These are phyloP conservation scores for Wickerhamiella alocasiicola DNA, from an alignment of 805 yeast genomes.

Conservation along the genomic window DNA sequence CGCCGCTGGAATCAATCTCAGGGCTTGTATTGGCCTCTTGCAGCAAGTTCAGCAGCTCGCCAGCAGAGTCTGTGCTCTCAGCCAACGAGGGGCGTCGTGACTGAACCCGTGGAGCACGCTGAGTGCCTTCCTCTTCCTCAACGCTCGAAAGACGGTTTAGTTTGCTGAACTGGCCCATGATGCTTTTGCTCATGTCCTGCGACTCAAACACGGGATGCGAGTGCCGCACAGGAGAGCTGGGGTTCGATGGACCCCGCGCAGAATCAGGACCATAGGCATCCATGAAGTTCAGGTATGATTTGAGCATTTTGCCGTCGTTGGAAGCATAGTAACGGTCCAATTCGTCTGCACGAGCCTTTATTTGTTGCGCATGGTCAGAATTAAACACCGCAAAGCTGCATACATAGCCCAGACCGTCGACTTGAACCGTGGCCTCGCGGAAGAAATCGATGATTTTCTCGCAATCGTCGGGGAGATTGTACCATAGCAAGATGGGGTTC, in stretches of 20 bases:
- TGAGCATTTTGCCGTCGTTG: conserved; percentile 78
- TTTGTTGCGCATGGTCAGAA: conserved; percentile 41
- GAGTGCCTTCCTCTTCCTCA: conserved; percentile 12
- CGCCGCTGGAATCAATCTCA: conserved; percentile 25
- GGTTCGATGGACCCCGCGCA: not conserved
- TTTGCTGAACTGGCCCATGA: conserved; percentile 25
- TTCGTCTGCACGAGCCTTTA: conserved; percentile 26
- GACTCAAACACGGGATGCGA: conserved; percentile 22
- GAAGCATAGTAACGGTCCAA: conserved; percentile 32
- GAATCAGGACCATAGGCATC: conserved; percentile 53
- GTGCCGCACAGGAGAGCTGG: not conserved
- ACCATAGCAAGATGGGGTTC: conserved; percentile 85
- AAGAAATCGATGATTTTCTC: conserved; percentile 80
- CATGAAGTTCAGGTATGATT: conserved; percentile 74
- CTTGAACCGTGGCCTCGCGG: conserved; percentile 77
- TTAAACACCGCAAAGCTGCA: conserved; percentile 91
- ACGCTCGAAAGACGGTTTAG: conserved; percentile 17
- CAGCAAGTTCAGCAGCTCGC: conserved; percentile 8
- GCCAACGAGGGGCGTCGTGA: not conserved
- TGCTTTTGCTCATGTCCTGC: conserved; percentile 18
- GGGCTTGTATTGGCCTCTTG: conserved; percentile 8
- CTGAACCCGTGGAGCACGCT: not conserved
- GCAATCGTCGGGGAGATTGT: conserved; percentile 58
- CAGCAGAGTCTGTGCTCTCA: conserved; percentile 1
- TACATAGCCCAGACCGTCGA: conserved; percentile 90